Evolutionary conservation across 441 rosid genomes (phyloP), one percentile per base, ranked within the genome.

Genomic region (Raphanus hybrid): DNA sequence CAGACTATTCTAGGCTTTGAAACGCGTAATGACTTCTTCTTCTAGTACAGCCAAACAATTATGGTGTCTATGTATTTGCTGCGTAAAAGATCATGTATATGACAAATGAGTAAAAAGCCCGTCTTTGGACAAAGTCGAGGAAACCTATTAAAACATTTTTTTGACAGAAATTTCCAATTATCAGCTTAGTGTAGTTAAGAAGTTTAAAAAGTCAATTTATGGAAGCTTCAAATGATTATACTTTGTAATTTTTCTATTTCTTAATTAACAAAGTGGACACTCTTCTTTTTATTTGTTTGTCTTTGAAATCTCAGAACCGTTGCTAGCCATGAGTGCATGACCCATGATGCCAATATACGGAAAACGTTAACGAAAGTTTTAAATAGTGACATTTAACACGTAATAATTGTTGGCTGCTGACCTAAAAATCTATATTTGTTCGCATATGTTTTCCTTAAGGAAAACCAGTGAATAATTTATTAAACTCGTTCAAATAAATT

Each of bases 11-110:
- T 52, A 52, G 20, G 15, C 20, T 52, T 52, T 52, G 57, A 67
- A 54, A 29, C 62, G 50, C 37, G 39, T 76, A 62, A 61, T 69
- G 45, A 69, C 64, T 39, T 52, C 58, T 39, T 52, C 58, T 75
- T 68, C 70, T 69, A 54, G 1, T 10, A 37, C 45, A 20, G 41
- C 48, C 54, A 60, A 60, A 52, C 57, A 52, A 52, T 14, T 52
- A n/a, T 48, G 54, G 54, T 48, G 7, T 48, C 54, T 48, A 48
- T n/a, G 54, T 48, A 48, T 48, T 48, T 48, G 54, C 54, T 43
- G 52, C 52, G 12, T 41, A 41, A 2, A 41, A 41, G n/a, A 41
- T 41, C n/a, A 41, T 41, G 39, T 34, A 34, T 34, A 1, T 34
- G 39, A 34, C 39, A 34, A 5, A 41, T 41, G n/a, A 3, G 10